Evolutionary conservation across 2,329 filamentous ascomycete genomes (phyloP).

Genomic region (Annulohypoxylon truncatum): DNA sequence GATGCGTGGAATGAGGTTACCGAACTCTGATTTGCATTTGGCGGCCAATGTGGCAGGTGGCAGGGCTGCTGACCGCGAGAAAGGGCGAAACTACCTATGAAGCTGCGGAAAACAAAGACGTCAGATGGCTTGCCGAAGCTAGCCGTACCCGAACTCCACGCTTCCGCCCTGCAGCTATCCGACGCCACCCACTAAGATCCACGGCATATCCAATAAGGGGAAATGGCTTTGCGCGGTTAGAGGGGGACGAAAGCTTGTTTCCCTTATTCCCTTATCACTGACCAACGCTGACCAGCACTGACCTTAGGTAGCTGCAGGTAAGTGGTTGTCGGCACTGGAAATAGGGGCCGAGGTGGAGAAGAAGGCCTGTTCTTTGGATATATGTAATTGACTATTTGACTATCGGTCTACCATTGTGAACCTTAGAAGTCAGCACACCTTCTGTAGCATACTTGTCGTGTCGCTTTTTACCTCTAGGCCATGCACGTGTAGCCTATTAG

Average conservation of each 20-base stretch:
- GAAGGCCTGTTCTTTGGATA: background rate
- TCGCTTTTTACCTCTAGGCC: background rate
- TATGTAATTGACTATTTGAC: slow-evolving; percentile 2
- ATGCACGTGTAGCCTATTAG: background rate
- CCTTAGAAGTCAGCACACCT: background rate
- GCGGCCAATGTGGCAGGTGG: background rate
- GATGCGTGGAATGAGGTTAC: slow-evolving; percentile 12
- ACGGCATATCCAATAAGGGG: slow-evolving; percentile 24
- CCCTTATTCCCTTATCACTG: slow-evolving; percentile 22
- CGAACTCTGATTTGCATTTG: slow-evolving; percentile 9
- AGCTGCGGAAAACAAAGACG: slow-evolving; percentile 38
- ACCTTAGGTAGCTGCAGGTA: slow-evolving; percentile 26
- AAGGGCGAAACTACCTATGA: slow-evolving; percentile 4
- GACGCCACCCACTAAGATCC: slow-evolving; percentile 42
- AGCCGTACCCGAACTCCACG: slow-evolving; percentile 38
- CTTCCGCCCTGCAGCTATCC: slow-evolving; percentile 30
- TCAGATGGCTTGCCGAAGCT: slow-evolving; percentile 44
- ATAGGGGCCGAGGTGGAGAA: slow-evolving; percentile 31
- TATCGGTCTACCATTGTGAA: slow-evolving; percentile 12
- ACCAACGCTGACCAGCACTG: slow-evolving; percentile 19
- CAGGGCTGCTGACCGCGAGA: background rate
- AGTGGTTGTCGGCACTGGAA: slow-evolving; percentile 22
- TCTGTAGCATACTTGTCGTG: background rate
- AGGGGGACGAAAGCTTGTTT: slow-evolving; percentile 20
- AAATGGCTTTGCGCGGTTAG: slow-evolving; percentile 36